Percentiles rank a stretch among this genome's conserved stretches.
Conservation (phyloP, 805 yeast genomes). For the Metschnikowia arizonensis region DNA sequence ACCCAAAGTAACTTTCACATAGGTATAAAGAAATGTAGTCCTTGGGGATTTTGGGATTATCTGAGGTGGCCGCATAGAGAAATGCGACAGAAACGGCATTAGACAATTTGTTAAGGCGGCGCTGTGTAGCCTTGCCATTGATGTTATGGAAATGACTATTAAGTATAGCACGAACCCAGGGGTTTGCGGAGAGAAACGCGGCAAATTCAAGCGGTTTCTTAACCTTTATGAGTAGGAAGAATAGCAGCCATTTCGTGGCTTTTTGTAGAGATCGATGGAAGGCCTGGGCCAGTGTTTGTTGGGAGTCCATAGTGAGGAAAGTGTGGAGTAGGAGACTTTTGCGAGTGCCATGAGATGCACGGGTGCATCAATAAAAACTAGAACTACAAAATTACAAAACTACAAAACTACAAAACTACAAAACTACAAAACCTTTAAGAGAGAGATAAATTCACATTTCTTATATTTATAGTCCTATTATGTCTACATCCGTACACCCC, state of each 20-base stretch:
- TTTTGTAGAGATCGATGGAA: constrained; percentile 11
- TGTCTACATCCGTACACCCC: too few species aligned
- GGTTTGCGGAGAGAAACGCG: constrained; percentile 32
- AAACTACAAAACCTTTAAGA: too few species aligned
- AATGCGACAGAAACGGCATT: constrained; percentile 24
- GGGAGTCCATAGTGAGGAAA: constrained; percentile 1
- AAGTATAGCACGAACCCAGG: constrained; percentile 21
- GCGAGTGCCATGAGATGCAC: background rate
- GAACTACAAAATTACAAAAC: too few species aligned
- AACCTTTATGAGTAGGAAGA: constrained; percentile 23
- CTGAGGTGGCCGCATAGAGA: constrained; percentile 26
- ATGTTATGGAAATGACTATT: background rate
- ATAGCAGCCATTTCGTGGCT: constrained; percentile 28
- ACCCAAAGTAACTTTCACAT: constrained; percentile 29
- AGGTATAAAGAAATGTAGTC: constrained; percentile 36
- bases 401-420: too few species aligned
- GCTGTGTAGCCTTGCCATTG: constrained; percentile 8
- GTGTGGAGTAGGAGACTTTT: background rate
- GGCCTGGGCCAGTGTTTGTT: background rate
- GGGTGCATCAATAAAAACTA: too few species aligned
- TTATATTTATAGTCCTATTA: too few species aligned
- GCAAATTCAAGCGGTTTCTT: constrained; percentile 27
- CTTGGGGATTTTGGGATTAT: constrained; percentile 29
- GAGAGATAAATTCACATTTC: too few species aligned
- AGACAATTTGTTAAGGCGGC: constrained; percentile 20